Base-by-base conservation (phyloP, 2,329 filamentous ascomycete species). In the Colletotrichum limetticola region DNA sequence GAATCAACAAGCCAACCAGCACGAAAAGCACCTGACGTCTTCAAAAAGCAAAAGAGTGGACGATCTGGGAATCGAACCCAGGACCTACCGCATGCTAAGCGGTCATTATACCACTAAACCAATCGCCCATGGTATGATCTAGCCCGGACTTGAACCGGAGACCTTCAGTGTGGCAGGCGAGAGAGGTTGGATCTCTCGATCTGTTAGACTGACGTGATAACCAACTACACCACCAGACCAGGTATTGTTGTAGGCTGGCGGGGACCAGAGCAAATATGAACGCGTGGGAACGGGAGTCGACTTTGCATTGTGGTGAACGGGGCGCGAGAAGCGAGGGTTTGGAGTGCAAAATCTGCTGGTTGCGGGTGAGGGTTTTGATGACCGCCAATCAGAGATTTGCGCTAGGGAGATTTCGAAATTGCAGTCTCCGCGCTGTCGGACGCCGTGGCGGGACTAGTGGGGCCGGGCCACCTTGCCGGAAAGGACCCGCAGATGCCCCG, bases 91-190 rank as follows among this genome's bases (percentile, higher is more conserved):
- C 71, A 72, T 70, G 71, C 70, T 72, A 71, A 72, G 71, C 71
- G 60, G 61, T 68, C 67, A 70, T 71, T 66, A 72, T 72, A 72
- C 60, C 60, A 72, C 66, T 65, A 72, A 72, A 71, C 60, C 66
- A 72, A 68, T 72, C 70, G 70, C 70, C 66, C 66, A 70, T 1
- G 1, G 2, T 26, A 30, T 72, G 71, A 72, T 71, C 57, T 72
- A 64, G 71, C 66, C 71, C 66, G 60, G 71, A 71, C 66, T 72
- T 71, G 71, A 72, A 72, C 71, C 66, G 71, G 71, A 72, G 71
- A 72, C 71, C 71, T 72, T 72, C 71, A 71, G 66, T 72, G 70
- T 35, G 12, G 7, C 42, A 49, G 42, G 1, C 19, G 8, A n/a
- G 19, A n/a, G 42, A 22, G 7, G 0, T 1, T 5, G 22, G 22